These are phyloP conservation scores for Scolecobasidium constrictum DNA, from an alignment of 2,329 filamentous ascomycete species.

Conservation along the genomic window DNA sequence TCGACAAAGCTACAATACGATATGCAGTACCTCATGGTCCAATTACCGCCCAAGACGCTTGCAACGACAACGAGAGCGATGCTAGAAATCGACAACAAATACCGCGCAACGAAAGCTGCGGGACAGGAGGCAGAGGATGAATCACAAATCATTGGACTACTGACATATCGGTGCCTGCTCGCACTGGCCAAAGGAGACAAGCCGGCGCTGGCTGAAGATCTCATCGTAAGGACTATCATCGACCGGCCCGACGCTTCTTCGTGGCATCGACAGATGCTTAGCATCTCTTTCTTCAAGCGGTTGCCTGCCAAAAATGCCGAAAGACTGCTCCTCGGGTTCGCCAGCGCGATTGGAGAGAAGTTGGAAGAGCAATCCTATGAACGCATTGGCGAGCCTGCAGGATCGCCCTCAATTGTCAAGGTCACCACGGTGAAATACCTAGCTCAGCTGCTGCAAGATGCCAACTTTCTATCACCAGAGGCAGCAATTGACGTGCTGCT, in stretches of 20 bases:
- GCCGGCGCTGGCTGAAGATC: slow-evolving; percentile 19
- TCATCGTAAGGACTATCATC: slow-evolving; percentile 20
- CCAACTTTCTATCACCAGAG: slow-evolving; percentile 21
- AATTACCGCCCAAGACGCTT: slow-evolving; percentile 2
- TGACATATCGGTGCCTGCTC: slow-evolving; percentile 14
- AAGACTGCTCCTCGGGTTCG: slow-evolving; percentile 19
- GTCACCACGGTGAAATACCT: slow-evolving; percentile 33
- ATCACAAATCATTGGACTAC: slow-evolving; percentile 11
- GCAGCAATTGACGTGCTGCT: slow-evolving; percentile 21
- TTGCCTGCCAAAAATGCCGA: slow-evolving; percentile 21
- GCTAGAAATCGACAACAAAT: slow-evolving; percentile 2
- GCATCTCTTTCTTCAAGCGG: slow-evolving; percentile 19
- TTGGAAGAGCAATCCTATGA: slow-evolving; percentile 16
- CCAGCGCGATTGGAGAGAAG: slow-evolving; percentile 19
- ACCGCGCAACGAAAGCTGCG: slow-evolving; percentile 7
- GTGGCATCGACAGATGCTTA: slow-evolving; percentile 29
- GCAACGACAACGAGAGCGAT: not conserved
- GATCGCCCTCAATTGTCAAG: slow-evolving; percentile 20
- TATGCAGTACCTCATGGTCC: too few relatives aligned
- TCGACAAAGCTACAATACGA: too few relatives aligned
- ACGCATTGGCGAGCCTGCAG: slow-evolving; percentile 5
- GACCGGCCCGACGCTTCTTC: slow-evolving; percentile 27
- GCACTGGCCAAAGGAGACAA: too few relatives aligned
- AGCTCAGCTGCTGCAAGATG: slow-evolving; percentile 24
- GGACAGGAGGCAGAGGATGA: slow-evolving; percentile 10